Base-by-base conservation (phyloP, 805 yeast species). In the Lachancea sp. region DNA sequence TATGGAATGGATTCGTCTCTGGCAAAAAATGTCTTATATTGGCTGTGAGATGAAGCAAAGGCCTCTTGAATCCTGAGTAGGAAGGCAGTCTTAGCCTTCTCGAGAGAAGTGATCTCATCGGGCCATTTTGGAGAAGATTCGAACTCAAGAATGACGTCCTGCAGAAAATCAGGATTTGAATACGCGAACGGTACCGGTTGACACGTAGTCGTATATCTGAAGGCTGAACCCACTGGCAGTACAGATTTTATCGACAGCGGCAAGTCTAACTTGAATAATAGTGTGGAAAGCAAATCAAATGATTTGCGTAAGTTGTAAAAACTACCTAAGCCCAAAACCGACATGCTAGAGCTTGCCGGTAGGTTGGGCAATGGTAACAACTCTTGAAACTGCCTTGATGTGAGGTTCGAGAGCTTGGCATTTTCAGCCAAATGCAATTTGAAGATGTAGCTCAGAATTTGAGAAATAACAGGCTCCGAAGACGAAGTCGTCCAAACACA, bases 71-170 rank as follows among this genome's bases (percentile, higher is more conserved):
- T 75, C 51, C 83, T 83, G 40, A 92, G 59, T 51, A 90, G 65
- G 50, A 92, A 86, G 6, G 97, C 97, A 23, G 94, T 77, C 56
- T 92, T 92, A 12, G 95, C 83, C 54, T 83, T 80, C 60, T 92
- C 97, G 40, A 88, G 65, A 2, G 96, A 88, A 29, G 71, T 65
- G 5, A 87, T 59, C 58, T 92, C 96, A 61, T 85, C 95, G 2
- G 99, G 99, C 99, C 99, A 92, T 59, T 79, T 78, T n/a, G 76
- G 72, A 2, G 96, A 85, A 3, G 84, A 69, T 64, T 92, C 98
- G 60, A 92, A 86, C 61, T 89, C 95, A 26, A 92, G 58, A 8
- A 92, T 71, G 12, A 81, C 79, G 32, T 84, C 89, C 51, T 83
- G 85, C 69, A 86, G 77, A 55, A 83, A 84, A 54, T 83, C 85